Evolutionary conservation across 345 rosid genomes (phyloP).

Genomic region (Sonneratia caseolaris): DNA sequence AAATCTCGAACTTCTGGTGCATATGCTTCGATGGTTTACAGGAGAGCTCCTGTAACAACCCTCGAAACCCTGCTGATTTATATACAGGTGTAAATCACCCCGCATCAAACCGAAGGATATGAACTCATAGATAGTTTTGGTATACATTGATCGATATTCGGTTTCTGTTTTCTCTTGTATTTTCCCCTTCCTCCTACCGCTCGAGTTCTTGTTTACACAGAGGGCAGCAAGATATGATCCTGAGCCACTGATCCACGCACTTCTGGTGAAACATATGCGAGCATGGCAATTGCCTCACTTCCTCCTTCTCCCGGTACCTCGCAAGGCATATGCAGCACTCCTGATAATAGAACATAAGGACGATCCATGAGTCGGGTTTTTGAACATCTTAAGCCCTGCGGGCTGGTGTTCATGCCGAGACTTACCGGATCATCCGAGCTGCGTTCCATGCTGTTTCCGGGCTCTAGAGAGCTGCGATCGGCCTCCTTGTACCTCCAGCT

Average conservation of each 20-base stretch:
- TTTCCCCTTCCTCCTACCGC: constrained; percentile 21
- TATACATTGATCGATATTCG: no score
- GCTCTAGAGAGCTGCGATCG: constrained; percentile 17
- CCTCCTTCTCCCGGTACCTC: constrained; percentile 80
- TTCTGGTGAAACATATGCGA: constrained; percentile 81
- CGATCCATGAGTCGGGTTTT: no score
- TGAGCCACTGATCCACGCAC: constrained; percentile 98
- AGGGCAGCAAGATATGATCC: constrained; percentile 90
- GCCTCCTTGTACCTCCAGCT: constrained; percentile 68
- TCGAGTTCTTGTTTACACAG: constrained; percentile 84
- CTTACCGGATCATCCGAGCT: neutral
- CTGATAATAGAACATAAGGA: constrained; percentile 22
- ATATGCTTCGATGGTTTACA: constrained; percentile 1
- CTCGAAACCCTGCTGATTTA: constrained; percentile 18
- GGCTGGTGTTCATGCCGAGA: neutral
- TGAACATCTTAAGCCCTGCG: no score
- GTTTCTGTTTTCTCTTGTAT: no score
- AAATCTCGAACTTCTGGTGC: neutral
- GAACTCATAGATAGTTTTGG: no score
- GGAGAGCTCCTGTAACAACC: constrained; percentile 10
- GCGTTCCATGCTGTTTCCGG: constrained; percentile 12
- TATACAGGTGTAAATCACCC: neutral
- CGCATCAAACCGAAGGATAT: neutral
- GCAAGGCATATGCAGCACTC: constrained; percentile 90
- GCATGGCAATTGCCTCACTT: constrained; percentile 78